Evolutionary conservation across 164 flowering plant species (phyloP), one percentile per base, ranked within the genome.

Genomic region (Stephania yunnanensis): DNA sequence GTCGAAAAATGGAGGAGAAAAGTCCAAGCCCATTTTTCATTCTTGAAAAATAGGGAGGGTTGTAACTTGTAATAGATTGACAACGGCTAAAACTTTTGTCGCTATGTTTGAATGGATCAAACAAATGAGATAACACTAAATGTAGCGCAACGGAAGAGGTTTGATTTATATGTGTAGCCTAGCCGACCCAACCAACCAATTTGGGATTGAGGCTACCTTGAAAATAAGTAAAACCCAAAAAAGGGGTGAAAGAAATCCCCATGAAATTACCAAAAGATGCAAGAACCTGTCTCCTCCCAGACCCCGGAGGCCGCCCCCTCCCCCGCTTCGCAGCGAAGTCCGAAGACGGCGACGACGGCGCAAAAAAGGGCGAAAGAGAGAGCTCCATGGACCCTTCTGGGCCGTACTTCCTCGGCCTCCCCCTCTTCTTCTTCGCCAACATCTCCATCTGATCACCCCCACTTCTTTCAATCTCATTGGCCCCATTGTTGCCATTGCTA

Each of bases 361-460:
- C 44, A 48, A 77, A 83, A 0, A 78, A 77, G 10, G 87, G 83
- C 4, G 89, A 81, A 2, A 83, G 30, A 5, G 84, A 42, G 46
- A 71, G 15, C 1, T 78, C 70, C 76, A 89, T 72, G 83, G 85
- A 84, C 15, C 90, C 94, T 22, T 90, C 94, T 0, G 90, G 78
- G n/a, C 87, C 92, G 71, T 91, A 94, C 79, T 91, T 94, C 73
- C 97, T 87, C 0, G 98, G 98, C 79, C 98, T 86, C 71, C 96
- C 98, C 77, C 94, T 85, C 73, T 84, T 90, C 86, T 89, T 90
- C 82, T 82, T 88, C 22, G 81, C 83, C 70, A 75, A 64, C 76
- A 75, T 70, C 5, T 61, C 81, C 53, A 77, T 31, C 66, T 50
- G 12, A 50, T 50, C 15, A 50, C 15, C 55, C 15, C 69, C 81